Evolutionary conservation across 805 yeast genomes (phyloP), one percentile per base, ranked within the genome.

Genomic region (Grigorovia transvaalensis): DNA sequence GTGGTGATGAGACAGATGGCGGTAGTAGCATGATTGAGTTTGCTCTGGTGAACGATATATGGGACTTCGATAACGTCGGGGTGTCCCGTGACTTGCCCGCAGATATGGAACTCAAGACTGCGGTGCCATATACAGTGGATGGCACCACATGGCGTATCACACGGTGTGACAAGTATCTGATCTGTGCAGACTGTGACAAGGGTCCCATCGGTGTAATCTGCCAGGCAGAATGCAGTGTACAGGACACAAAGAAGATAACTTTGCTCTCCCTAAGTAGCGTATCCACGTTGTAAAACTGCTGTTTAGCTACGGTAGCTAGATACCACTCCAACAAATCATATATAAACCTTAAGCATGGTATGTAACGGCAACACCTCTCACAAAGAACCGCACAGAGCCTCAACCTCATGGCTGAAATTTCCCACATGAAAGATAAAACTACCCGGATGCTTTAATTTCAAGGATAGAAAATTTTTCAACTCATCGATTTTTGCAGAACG

Each of bases 1-100:
- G 3, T 38, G 42, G 15, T 38, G 49, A 50, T 1, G 45, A 51
- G 0, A 3, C 0, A 44, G 17, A 1, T 6, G 27, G 27, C 27
- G 27, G 27, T 23, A 23, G 27, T 23, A 6, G 27, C 27, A 20
- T 46, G 9, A 57, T 51, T 9, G 49, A 53, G 8, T 82, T 80
- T 59, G 70, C 74, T 45, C 59, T 69, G 30, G 69, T 83, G 1
- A 59, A 67, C 1, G 87, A 84, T 59, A 80, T 82, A 50, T 85
- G 93, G 93, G 85, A 79, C 56, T 85, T 85, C 58, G 90, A 85
- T 56, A 85, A 85, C 59, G 77, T 85, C 46, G 90, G 88, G 1
- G 91, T 85, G 2, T 83, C 89, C 1, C 74, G 74, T 52, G 63
- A 63, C 47, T 55, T 59, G 5, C 67, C 65, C 19, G 46, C 55